Conservation (phyloP, 345 rosid species). For the Citrus sp. region DNA sequence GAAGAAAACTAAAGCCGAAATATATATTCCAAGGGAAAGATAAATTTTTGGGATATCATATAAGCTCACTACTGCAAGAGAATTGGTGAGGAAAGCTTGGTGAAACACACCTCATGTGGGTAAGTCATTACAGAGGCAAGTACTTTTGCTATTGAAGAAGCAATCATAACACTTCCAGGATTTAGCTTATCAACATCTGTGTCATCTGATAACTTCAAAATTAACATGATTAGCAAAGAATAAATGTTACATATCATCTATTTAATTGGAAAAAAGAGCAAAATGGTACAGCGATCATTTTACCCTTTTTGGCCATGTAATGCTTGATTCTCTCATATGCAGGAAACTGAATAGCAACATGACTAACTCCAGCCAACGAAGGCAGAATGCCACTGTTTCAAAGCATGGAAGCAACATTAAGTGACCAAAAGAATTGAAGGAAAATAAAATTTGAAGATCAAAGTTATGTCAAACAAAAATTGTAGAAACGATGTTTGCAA, state of each 20-base stretch:
- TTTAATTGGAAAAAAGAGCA: background rate
- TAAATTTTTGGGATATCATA: background rate
- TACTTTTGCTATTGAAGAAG: constrained; percentile 81
- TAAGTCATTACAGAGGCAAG: constrained; percentile 79
- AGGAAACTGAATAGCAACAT: constrained; percentile 96
- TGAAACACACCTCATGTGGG: constrained; percentile 78
- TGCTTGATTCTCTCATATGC: constrained; percentile 84
- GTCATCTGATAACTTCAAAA: constrained; percentile 44
- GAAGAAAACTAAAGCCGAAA: background rate
- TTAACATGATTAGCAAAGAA: constrained; percentile 24
- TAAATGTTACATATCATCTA: background rate
- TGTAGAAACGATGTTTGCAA: constrained; percentile 1
- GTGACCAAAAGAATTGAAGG: background rate
- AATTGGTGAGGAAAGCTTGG: background rate
- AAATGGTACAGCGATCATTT: background rate
- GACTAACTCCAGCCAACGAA: constrained; percentile 88
- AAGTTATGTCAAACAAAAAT: background rate
- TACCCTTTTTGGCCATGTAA: constrained; percentile 75
- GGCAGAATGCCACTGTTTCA: constrained; percentile 89
- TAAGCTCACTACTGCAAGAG: background rate
- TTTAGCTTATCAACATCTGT: constrained; percentile 58
- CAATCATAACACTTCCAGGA: constrained; percentile 62
- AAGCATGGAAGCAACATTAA: constrained; percentile 10
- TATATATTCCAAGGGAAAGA: background rate
- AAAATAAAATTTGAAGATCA: background rate